Evolutionary conservation across 805 yeast species (phyloP).

Genomic region (Hanseniaspora lachancei): DNA sequence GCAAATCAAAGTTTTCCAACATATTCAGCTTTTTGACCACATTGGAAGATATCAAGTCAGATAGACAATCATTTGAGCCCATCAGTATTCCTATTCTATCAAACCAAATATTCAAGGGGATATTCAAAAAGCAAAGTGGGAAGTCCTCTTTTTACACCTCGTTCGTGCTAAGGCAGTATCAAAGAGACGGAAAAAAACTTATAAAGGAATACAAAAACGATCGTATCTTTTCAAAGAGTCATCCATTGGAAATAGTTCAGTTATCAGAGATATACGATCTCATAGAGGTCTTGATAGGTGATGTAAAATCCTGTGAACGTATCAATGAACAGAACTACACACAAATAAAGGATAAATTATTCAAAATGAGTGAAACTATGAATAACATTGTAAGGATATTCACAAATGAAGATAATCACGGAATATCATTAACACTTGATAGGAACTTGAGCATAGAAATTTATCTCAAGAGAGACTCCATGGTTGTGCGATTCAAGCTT

Average conservation of each 20-base stretch:
- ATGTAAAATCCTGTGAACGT: background rate
- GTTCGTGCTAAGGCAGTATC: background rate
- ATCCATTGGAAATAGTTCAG: background rate
- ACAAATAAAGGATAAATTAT: background rate
- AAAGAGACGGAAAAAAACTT: background rate
- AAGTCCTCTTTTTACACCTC: background rate
- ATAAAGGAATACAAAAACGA: background rate
- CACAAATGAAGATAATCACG: background rate
- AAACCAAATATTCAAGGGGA: constrained; percentile 6
- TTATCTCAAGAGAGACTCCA: constrained; percentile 5
- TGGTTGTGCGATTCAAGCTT: constrained; percentile 6
- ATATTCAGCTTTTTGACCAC: background rate
- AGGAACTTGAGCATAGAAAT: background rate
- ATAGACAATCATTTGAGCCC: background rate
- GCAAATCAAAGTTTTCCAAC: background rate
- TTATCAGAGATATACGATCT: background rate
- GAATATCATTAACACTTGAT: background rate
- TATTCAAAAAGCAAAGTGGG: background rate
- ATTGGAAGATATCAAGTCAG: background rate
- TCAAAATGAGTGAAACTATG: background rate
- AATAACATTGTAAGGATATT: background rate
- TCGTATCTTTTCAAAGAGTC: background rate
- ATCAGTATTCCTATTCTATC: constrained; percentile 7
- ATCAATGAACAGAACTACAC: background rate
- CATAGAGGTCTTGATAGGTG: background rate